Conservation (phyloP, 345 rosid species). For the Dovyalis caffra region DNA sequence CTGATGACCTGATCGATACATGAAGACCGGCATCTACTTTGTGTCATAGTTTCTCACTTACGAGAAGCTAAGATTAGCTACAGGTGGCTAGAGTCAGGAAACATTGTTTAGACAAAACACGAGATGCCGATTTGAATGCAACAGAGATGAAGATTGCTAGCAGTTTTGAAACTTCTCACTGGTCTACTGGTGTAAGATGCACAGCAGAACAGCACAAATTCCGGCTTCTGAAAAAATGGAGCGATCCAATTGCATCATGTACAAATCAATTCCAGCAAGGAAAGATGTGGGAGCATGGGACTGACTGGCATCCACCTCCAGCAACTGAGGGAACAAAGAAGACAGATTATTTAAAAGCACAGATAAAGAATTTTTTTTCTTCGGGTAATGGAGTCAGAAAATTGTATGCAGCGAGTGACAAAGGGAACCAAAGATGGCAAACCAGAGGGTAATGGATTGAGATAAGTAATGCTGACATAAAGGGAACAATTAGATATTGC, state of each 20-base stretch:
- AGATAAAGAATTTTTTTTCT: not conserved
- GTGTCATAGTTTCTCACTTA: not conserved
- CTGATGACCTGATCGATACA: not conserved
- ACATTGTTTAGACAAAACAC: not conserved
- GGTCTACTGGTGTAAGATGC: not conserved
- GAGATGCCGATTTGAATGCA: not conserved
- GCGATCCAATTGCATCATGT: not conserved
- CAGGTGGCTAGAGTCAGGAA: not conserved
- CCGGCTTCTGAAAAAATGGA: not conserved
- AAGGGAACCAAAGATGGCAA: no score
- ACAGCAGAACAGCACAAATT: not conserved
- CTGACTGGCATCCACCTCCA: no score
- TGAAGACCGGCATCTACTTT: not conserved
- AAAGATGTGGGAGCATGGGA: not conserved
- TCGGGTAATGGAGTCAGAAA: no score
- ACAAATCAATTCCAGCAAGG: not conserved
- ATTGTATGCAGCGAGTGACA: no score
- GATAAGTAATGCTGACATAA: not conserved
- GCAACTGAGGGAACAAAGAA: constrained; percentile 1
- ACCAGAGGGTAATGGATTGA: no score
- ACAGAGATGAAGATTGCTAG: not conserved
- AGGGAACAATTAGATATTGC: not conserved
- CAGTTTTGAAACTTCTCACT: not conserved
- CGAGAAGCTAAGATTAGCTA: not conserved
- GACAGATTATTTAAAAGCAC: not conserved